Percentiles rank a stretch among this genome's conserved stretches.
Evolutionary conservation across 768 basidiomycete species (phyloP).

Genomic region (Mycena vulgaris): DNA sequence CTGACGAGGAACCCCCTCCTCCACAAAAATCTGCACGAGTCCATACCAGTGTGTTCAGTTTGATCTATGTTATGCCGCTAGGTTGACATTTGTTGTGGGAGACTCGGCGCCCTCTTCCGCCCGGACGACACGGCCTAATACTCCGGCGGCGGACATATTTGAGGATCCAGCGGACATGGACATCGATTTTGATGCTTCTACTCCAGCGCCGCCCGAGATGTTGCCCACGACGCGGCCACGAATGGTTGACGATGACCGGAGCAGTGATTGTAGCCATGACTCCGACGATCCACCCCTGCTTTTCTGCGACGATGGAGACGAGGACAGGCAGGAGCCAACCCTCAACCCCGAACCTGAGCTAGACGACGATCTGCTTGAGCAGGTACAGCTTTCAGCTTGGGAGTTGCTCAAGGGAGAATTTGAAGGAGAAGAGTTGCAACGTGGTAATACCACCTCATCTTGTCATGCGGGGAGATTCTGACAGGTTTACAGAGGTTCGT

Average conservation of each 20-base stretch:
- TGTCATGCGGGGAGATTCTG: neutral
- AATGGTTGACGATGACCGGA: neutral
- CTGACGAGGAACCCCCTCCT: neutral
- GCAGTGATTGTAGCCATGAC: neutral
- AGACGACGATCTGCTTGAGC: neutral
- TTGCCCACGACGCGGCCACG: neutral
- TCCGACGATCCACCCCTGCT: neutral
- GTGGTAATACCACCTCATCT: neutral
- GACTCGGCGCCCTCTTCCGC: neutral
- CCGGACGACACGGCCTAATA: neutral
- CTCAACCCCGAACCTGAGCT: constrained; percentile 1
- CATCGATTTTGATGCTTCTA: neutral
- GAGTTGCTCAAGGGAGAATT: constrained; percentile 3
- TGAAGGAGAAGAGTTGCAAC: constrained; percentile 1
- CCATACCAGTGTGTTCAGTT: neutral
- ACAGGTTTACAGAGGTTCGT: neutral
- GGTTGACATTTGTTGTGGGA: neutral
- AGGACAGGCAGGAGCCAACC: neutral
- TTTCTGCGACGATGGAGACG: neutral
- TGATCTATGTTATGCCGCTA: neutral
- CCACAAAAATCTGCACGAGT: neutral
- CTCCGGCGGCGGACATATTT: neutral
- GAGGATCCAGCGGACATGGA: neutral
- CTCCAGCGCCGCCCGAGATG: neutral
- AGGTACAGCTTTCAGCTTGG: neutral